phyloP scores from a whole-genome alignment of 140 eudicot genomes.

The Stevia rebaudiana region DNA sequence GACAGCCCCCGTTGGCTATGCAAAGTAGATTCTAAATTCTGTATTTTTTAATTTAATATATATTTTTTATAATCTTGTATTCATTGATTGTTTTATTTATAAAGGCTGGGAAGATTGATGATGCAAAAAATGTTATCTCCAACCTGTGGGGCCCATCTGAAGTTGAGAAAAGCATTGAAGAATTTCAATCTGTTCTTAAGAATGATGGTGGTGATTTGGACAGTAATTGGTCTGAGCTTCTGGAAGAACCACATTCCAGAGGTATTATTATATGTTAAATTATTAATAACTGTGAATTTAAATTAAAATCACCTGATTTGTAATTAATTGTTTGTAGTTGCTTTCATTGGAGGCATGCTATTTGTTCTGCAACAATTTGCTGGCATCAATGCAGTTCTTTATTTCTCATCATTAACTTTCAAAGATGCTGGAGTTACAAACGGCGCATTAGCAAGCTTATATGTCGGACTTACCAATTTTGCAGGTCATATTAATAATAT shows the following conservation, averaged over 20 bases:
- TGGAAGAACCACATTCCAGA: constrained; percentile 72
- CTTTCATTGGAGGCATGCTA: constrained; percentile 70
- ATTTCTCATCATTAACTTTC: constrained; percentile 81
- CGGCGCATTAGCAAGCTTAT: constrained; percentile 79
- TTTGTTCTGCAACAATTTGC: constrained; percentile 84
- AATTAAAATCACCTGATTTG: neutral
- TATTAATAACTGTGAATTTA: neutral
- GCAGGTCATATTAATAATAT: no score
- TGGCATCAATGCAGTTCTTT: constrained; percentile 89
- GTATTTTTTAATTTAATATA: neutral
- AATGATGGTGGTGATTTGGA: constrained; percentile 70
- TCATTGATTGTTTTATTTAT: constrained; percentile 10
- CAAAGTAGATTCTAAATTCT: constrained; percentile 40
- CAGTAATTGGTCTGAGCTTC: constrained; percentile 76
- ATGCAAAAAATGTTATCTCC: constrained; percentile 53
- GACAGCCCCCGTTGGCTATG: constrained; percentile 96
- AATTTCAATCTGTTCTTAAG: constrained; percentile 61
- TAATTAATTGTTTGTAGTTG: constrained; percentile 50
- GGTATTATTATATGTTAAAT: constrained; percentile 38
- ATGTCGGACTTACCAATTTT: constrained; percentile 74
- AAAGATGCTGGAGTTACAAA: constrained; percentile 76
- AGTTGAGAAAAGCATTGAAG: constrained; percentile 64
- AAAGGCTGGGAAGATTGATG: constrained; percentile 68
- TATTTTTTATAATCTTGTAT: neutral
- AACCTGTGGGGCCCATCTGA: constrained; percentile 65